Base-by-base conservation (phyloP, 257 asterid genomes). In the Lycium ferocissimum region DNA sequence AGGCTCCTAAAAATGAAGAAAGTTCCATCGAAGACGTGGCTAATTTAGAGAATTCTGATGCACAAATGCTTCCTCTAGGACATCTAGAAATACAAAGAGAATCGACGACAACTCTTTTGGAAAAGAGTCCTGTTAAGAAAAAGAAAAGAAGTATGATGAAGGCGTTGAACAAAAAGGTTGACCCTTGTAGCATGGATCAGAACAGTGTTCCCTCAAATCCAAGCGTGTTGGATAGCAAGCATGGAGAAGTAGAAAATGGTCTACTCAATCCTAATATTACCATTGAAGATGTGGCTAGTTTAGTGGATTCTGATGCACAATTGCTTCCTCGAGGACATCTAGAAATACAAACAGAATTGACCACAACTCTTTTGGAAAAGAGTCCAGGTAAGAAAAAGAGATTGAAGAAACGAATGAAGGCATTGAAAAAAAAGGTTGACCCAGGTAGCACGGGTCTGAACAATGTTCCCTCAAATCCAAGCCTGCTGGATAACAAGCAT, bases 141-240 rank as follows among this genome's bases (percentile, higher is more conserved):
- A 84, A 35, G 62, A 83, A 73, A 67, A 58, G 58, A 45, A 15
- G 22, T 47, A 58, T 81, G 67, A 85, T 65, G 57, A 80, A 45
- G 76, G 57, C 75, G 72, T 79, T 84, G 57, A 7, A 56, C 38
- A 40, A 37, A 59, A 79, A 22, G 20, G 67, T 33, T 62, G 90
- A 76, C 62, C 83, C 84, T 79, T 83, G 75, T 82, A 83, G 69
- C 84, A 20, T 82, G 83, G 79, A 85, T 84, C 89, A 81, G 35
- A 66, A 45, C 7, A 73, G 79, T 88, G 84, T 82, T 72, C 61
- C 88, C 43, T 80, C 87, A 84, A 87, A 73, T 61, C 67, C 85
- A 85, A 85, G 81, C 71, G 66, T 87, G 86, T 70, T 76, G 2
- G 88, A 90, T 79, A 85, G 85, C 58, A 79, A 84, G 58, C 83